These are phyloP conservation scores for Mycena chlorophos DNA, from an alignment of 768 basidiomycete genomes.

Conservation along the genomic window DNA sequence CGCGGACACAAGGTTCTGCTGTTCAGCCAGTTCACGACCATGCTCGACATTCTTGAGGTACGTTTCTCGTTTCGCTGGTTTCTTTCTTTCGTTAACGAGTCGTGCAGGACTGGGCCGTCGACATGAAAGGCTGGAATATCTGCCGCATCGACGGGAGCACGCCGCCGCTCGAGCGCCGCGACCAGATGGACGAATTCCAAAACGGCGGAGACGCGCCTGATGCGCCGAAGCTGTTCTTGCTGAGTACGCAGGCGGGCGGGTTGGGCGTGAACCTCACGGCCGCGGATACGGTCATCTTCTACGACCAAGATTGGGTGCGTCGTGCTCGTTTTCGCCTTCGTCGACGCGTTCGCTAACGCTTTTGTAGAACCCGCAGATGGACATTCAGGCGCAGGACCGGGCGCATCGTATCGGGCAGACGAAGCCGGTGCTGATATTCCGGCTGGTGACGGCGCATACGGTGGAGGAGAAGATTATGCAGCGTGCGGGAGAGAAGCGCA, in stretches of 20 bases:
- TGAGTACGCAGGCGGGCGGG: conserved; percentile 80
- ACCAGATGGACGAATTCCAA: conserved; percentile 86
- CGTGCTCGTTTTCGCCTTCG: neutral
- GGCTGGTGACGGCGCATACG: conserved; percentile 83
- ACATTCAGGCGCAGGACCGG: conserved; percentile 92
- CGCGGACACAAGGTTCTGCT: conserved; percentile 82
- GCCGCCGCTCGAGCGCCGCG: conserved; percentile 74
- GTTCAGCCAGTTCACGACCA: conserved; percentile 93
- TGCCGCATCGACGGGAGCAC: conserved; percentile 94
- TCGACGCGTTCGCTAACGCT: neutral
- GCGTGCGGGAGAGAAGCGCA: conserved; percentile 81
- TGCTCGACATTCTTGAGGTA: conserved; percentile 95
- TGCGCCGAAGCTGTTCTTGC: conserved; percentile 73
- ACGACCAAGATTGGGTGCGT: conserved; percentile 87
- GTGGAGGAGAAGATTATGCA: conserved; percentile 92
- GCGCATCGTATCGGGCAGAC: conserved; percentile 97
- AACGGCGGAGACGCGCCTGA: conserved; percentile 57
- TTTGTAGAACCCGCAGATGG: conserved; percentile 88
- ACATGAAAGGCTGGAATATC: conserved; percentile 77
- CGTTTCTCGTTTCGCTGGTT: conserved; percentile 8
- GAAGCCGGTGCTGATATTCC: conserved; percentile 84
- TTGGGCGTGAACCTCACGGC: conserved; percentile 79
- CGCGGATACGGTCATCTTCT: conserved; percentile 92
- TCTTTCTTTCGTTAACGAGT: neutral
- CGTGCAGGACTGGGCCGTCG: conserved; percentile 81